phyloP scores from a whole-genome alignment of 192 early-diverging fungal species.

The Entomortierella lignicola region DNA sequence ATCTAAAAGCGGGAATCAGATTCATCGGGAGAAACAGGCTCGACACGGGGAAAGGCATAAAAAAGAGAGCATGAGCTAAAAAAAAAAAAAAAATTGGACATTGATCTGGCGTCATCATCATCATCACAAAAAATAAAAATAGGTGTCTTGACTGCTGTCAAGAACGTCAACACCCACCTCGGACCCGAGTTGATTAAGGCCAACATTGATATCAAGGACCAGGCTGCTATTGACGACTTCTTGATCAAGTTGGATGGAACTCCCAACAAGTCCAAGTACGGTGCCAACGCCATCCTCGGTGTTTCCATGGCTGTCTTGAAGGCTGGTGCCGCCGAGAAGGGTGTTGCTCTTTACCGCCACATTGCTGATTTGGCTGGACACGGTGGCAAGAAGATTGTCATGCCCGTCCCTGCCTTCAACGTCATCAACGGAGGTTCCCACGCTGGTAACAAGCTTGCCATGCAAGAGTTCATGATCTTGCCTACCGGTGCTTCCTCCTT shows the following conservation, averaged over 20 bases:
- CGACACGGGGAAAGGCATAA: conserved; percentile 1
- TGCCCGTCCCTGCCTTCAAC: conserved; percentile 2
- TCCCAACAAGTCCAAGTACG: not conserved
- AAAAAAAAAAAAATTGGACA: not conserved
- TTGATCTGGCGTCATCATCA: not conserved
- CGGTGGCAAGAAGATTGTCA: too few relatives aligned
- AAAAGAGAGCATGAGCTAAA: conserved; percentile 1
- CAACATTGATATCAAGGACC: not conserved
- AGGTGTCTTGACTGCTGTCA: conserved; percentile 1
- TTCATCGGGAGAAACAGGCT: conserved; percentile 28
- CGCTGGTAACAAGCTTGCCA: conserved; percentile 1
- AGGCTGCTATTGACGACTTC: not conserved
- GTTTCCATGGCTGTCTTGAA: not conserved
- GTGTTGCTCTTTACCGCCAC: too few relatives aligned
- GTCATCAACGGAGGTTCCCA: conserved; percentile 2
- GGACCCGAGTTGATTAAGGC: conserved; percentile 1
- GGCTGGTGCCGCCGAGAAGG: too few relatives aligned
- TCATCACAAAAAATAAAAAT: too few relatives aligned
- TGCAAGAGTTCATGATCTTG: conserved; percentile 1
- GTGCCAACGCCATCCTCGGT: not conserved
- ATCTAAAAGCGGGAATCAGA: not conserved
- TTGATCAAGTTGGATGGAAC: conserved; percentile 1
- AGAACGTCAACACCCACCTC: not conserved
- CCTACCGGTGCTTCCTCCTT: not conserved
- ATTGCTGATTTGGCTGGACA: too few relatives aligned